Evolutionary conservation across 2,329 filamentous ascomycete genomes (phyloP).

Genomic region (Trichoderma sp.): DNA sequence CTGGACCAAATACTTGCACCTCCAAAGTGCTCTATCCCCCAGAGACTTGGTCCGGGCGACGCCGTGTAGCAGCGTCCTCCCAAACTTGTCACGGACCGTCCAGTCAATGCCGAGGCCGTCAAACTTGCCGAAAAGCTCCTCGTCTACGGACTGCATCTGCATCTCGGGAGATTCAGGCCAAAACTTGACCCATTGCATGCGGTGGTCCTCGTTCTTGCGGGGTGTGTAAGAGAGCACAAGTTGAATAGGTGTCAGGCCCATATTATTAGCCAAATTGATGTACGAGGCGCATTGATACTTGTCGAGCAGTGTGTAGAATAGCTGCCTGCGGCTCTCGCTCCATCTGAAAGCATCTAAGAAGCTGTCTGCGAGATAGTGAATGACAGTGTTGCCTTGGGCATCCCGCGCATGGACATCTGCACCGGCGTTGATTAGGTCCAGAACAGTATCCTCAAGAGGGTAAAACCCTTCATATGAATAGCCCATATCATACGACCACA

Average conservation of each 20-base stretch:
- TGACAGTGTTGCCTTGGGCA: background rate
- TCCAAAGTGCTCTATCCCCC: background rate
- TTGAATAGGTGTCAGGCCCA: background rate
- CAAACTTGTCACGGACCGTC: background rate
- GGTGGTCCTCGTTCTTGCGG: background rate
- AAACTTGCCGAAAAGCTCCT: background rate
- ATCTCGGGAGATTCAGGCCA: background rate
- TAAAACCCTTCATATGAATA: background rate
- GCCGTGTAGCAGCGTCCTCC: background rate
- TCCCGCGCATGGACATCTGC: background rate
- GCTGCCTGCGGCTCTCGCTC: background rate
- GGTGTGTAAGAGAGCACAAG: background rate
- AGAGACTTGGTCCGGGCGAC: background rate
- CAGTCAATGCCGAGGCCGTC: background rate
- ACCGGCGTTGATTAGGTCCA: background rate
- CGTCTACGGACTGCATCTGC: background rate
- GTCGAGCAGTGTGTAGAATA: background rate
- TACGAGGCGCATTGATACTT: background rate
- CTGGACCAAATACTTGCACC: background rate
- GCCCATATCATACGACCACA: background rate
- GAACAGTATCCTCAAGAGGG: background rate
- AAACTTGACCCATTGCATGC: rapidly evolving
- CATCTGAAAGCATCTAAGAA: background rate
- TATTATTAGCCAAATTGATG: background rate
- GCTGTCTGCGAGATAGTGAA: background rate